phyloP scores from a whole-genome alignment of 371 early-diverging fungal genomes.

The Mycotypha africana region DNA sequence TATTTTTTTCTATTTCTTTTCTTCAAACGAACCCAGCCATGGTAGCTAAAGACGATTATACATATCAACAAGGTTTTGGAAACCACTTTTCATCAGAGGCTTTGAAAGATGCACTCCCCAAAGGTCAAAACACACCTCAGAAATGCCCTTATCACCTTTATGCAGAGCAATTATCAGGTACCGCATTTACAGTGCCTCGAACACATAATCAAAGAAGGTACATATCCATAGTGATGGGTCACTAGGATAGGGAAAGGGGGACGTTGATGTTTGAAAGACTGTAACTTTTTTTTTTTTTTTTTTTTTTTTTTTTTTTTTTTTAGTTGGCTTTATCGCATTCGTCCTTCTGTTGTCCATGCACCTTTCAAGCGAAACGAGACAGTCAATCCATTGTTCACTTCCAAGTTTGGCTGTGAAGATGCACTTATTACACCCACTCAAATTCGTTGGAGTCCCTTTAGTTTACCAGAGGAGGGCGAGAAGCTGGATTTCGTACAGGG shows the following conservation, averaged over 20 bases:
- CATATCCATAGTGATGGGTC: background rate
- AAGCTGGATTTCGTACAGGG: conserved; percentile 81
- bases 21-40: no score
- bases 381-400: conserved; percentile 38
- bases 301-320: background rate
- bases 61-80: conserved; percentile 69
- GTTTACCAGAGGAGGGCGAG: conserved; percentile 48
- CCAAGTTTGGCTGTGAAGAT: conserved; percentile 51
- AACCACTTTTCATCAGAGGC: conserved; percentile 88
- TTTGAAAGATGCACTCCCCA: conserved; percentile 81
- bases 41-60: conserved; percentile 28
- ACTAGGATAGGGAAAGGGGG: no score
- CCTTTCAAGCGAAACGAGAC: conserved; percentile 56
- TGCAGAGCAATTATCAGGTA: conserved; percentile 94
- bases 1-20: no score
- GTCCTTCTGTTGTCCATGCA: conserved; percentile 84
- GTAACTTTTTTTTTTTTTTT: background rate
- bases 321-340: conserved; percentile 95
- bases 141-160: conserved; percentile 86
- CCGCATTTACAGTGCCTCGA: conserved; percentile 91
- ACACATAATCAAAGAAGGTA: conserved; percentile 81
- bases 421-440: conserved; percentile 77
- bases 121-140: conserved; percentile 93
- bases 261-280: no score
- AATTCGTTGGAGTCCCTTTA: conserved; percentile 92